phyloP scores from a whole-genome alignment of 805 yeast species.

The Cyberlindnera misumaiensis region DNA sequence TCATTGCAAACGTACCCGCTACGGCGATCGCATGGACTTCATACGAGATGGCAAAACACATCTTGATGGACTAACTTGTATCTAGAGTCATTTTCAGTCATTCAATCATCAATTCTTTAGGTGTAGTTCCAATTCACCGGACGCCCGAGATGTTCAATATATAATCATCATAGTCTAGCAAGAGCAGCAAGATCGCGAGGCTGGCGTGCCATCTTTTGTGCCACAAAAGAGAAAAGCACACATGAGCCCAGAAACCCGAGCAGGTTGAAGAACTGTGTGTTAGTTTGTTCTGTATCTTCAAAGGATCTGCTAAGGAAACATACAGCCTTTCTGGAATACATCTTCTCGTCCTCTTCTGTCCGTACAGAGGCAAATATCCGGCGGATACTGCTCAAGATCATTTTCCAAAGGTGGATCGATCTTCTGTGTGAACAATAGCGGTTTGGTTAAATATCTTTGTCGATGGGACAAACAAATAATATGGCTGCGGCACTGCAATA shows the following conservation, averaged over 20 bases:
- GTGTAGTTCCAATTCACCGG: background rate
- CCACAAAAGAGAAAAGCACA: conserved; percentile 72
- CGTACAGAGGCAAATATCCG: conserved; percentile 76
- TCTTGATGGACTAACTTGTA: conserved; percentile 18
- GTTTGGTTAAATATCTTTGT: no score
- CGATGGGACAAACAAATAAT: no score
- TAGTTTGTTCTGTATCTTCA: background rate
- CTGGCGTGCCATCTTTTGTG: conserved; percentile 41
- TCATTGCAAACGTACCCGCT: conserved; percentile 88
- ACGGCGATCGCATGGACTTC: conserved; percentile 98
- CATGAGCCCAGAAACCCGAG: conserved; percentile 79
- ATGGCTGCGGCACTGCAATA: no score
- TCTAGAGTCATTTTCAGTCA: conserved; percentile 1
- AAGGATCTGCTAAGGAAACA: conserved; percentile 9
- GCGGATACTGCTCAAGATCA: conserved; percentile 69
- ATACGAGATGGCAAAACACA: conserved; percentile 86
- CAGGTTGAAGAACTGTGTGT: conserved; percentile 51
- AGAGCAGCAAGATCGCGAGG: conserved; percentile 19
- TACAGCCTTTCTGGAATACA: conserved; percentile 66
- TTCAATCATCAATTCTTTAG: background rate
- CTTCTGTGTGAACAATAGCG: no score
- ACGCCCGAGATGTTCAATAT: no score
- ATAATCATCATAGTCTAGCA: conserved; percentile 1
- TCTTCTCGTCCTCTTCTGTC: conserved; percentile 79
- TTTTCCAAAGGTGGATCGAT: conserved; percentile 15